phyloP scores from a whole-genome alignment of 345 rosid genomes.

The Populus davidiana region DNA sequence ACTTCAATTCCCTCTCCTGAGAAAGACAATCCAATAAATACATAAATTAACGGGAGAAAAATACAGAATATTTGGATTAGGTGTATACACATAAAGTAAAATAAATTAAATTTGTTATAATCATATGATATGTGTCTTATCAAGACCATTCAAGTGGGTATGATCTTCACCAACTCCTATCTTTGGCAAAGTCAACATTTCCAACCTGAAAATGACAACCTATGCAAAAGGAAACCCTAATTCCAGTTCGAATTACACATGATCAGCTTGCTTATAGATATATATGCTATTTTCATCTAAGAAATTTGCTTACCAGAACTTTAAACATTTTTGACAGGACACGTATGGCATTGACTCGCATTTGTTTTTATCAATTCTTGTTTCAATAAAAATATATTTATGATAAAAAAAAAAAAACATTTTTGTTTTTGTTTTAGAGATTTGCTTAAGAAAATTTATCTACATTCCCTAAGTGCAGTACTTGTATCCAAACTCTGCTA shows the following conservation, averaged over 20 bases:
- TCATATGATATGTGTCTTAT: neutral
- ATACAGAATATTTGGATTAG: constrained; percentile 40
- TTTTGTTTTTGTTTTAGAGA: neutral
- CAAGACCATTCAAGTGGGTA: constrained; percentile 20
- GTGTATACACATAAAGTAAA: constrained; percentile 24
- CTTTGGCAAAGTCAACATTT: constrained; percentile 12
- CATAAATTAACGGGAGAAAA: neutral
- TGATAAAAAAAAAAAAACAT: neutral
- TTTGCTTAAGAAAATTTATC: too few species aligned
- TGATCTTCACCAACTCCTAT: constrained; percentile 36
- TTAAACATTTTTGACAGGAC: constrained; percentile 5
- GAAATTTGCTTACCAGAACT: neutral
- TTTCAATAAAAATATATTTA: neutral
- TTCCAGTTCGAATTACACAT: neutral
- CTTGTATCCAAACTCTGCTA: neutral
- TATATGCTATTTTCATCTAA: neutral
- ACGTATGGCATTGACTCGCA: constrained; percentile 10
- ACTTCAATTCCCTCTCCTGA: constrained; percentile 4
- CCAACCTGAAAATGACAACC: neutral
- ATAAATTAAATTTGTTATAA: constrained; percentile 2
- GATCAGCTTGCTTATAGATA: neutral
- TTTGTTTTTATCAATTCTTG: neutral
- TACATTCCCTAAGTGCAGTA: neutral
- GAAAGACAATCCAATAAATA: constrained; percentile 3
- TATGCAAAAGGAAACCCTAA: neutral